Evolutionary conservation across 768 basidiomycete genomes (phyloP).

Genomic region (Arthromyces matolae): DNA sequence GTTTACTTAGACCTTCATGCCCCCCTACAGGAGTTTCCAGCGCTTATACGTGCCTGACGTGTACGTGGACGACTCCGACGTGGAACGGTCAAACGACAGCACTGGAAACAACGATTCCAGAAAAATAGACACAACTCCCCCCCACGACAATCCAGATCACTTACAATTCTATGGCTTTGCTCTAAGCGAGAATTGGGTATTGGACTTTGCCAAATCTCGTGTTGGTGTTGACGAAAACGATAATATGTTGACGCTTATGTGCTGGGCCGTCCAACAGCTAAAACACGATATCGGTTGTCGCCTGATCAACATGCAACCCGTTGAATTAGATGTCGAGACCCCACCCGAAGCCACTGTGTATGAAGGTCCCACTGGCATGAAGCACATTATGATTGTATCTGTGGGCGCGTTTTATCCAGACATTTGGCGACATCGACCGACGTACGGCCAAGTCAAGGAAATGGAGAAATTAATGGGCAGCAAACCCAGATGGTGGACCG

Average conservation of each 20-base stretch:
- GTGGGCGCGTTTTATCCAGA: not conserved
- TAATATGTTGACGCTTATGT: not conserved
- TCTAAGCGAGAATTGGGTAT: not conserved
- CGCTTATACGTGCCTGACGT: too few relatives aligned
- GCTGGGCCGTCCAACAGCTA: not conserved
- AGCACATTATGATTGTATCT: not conserved
- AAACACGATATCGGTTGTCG: not conserved
- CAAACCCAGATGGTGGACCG: conserved; percentile 1
- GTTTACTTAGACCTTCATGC: too few relatives aligned
- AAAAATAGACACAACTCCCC: too few relatives aligned
- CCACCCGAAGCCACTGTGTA: not conserved
- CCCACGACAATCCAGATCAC: too few relatives aligned
- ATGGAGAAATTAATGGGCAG: not conserved
- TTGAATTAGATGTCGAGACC: not conserved
- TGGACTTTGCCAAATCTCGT: not conserved
- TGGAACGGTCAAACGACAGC: too few relatives aligned
- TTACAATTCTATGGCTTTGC: not conserved
- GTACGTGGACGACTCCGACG: too few relatives aligned
- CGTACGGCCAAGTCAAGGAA: not conserved
- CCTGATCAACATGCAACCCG: not conserved
- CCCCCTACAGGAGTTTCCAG: too few relatives aligned
- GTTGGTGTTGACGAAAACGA: not conserved
- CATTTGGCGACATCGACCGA: not conserved
- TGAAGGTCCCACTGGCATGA: not conserved
- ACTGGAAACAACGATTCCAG: too few relatives aligned